Base-by-base conservation (phyloP, 2,329 filamentous ascomycete species). In the Nannizzia gypsea region DNA sequence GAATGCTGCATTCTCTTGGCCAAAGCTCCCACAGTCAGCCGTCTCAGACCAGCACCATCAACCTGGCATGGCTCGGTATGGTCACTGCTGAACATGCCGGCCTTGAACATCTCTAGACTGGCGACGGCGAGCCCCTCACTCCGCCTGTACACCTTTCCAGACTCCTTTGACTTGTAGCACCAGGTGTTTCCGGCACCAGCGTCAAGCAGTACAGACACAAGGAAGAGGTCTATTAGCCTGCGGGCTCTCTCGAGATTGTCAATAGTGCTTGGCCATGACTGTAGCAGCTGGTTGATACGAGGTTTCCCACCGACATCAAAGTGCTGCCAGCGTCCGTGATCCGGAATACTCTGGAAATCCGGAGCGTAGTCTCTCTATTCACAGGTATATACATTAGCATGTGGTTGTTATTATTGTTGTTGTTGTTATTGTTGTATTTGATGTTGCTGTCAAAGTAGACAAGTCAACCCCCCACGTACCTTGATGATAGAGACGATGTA, bases 401-500 rank as follows among this genome's bases (percentile, higher is more conserved):
- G 8, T 34, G 31, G 31, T 34, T 34, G 6, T 34, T 34, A 11
- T 11, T 34, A 11, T 34, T 34, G 31, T 5, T 11, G 31, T 34
- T 36, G 31, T 2, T 11, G 31, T 11, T 34, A 11, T 11, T 2
- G 31, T 36, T 36, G 31, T 36, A 36, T 2, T 36, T n/a, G n/a
- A n/a, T n/a, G n/a, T 36, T 36, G 31, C 9, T 36, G 13, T 36
- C 31, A 31, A 36, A 36, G n/a, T n/a, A n/a, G n/a, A n/a, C n/a
- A 56, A 8, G 44, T 57, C 24, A 48, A 60, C 38, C 38, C 38
- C 38, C 38, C 38, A 15, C 22, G 65, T 77, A 91, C 90, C 87
- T 95, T 96, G 78, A 96, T 95, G 64, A 96, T 92, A 44, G 88
- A 86, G n/a, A 92, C 86, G 8, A 96, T 88, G 71, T 95, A 96